Percentiles rank a stretch among this genome's conserved stretches.
Conservation (phyloP, 495 filamentous ascomycete genomes). For the Trichoderma asperelloides region DNA sequence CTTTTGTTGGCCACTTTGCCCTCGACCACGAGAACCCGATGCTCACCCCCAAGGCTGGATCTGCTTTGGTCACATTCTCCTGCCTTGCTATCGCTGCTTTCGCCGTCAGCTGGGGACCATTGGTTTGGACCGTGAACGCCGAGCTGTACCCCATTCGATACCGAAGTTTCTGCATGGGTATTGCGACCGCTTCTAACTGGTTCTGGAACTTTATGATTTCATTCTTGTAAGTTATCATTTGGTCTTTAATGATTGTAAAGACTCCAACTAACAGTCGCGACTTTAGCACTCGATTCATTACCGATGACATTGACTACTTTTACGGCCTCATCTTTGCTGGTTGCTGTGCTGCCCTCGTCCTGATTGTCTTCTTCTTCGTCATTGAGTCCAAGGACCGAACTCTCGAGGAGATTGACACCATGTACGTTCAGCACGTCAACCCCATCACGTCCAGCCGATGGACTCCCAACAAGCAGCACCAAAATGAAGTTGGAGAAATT, state of each 20-base stretch:
- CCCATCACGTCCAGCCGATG: constrained; percentile 27
- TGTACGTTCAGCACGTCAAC: constrained; percentile 67
- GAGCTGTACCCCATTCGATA: constrained; percentile 77
- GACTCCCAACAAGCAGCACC: background rate
- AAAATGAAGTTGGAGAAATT: background rate
- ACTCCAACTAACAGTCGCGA: background rate
- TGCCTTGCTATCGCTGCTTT: constrained; percentile 41
- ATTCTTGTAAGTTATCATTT: constrained; percentile 35
- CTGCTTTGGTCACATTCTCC: constrained; percentile 8
- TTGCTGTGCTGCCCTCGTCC: constrained; percentile 56
- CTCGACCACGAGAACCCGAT: constrained; percentile 28
- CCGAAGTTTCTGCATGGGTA: constrained; percentile 63
- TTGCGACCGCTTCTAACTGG: constrained; percentile 80
- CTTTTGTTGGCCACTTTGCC: constrained; percentile 52
- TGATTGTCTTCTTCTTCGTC: constrained; percentile 73
- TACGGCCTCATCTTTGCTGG: constrained; percentile 81
- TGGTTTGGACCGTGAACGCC: constrained; percentile 70
- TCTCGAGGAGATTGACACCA: constrained; percentile 63
- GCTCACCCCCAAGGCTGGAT: constrained; percentile 18
- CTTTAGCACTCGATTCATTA: constrained; percentile 44
- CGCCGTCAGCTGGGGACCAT: constrained; percentile 73
- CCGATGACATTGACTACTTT: constrained; percentile 60
- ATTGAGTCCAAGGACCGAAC: constrained; percentile 48
- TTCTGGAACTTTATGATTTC: constrained; percentile 74
- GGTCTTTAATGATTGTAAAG: background rate